Base-by-base conservation (phyloP, 2,329 filamentous ascomycete genomes). In the Tolypocladium ophioglossoides region DNA sequence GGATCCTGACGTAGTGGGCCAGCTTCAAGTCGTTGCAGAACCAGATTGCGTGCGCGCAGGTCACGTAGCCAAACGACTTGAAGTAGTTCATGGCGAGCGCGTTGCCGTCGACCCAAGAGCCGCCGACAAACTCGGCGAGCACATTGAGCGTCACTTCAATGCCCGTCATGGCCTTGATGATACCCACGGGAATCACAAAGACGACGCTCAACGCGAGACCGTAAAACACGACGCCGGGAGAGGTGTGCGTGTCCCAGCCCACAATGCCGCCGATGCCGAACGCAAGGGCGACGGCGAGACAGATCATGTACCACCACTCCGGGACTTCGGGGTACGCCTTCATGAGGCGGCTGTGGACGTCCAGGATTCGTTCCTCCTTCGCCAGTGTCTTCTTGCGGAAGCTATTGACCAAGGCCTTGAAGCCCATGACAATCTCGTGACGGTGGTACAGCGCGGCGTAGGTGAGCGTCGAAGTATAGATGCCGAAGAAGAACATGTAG, bases 1-100 rank as follows among this genome's bases (percentile, higher is more conserved):
- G 80, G 20, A 84, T 81, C 69, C 83, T 83, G 68, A 80, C 74
- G 64, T 83, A 83, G 58, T 77, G 75, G 10, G 74, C 75, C 16
- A 77, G 72, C 63, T 77, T 77, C 38, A 75, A 63, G 57, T 74
- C 75, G 58, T 73, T 73, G 55, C 69, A 73, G 62, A 79, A 80
- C 63, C 71, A 71, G 24, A 80, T 68, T n/a, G 77, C 75, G 57
- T 79, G 75, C 0, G 75, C 73, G 52, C 74, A 77, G 1, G 74
- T 76, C 16, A 77, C 72, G 52, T 75, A 75, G 47, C 75, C 74
- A 57, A 76, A 78, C 0, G 72, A 74, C 68, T 79, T 79, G 71
- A 80, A 78, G 59, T 73, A 78, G 66, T 78, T 79, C 74, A 79
- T 78, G 51, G 74, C 75, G 52, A 78, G 61, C 0, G 76, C 75